Evolutionary conservation across 2,329 filamentous ascomycete species (phyloP).

Genomic region (Fusarium pininemorale): DNA sequence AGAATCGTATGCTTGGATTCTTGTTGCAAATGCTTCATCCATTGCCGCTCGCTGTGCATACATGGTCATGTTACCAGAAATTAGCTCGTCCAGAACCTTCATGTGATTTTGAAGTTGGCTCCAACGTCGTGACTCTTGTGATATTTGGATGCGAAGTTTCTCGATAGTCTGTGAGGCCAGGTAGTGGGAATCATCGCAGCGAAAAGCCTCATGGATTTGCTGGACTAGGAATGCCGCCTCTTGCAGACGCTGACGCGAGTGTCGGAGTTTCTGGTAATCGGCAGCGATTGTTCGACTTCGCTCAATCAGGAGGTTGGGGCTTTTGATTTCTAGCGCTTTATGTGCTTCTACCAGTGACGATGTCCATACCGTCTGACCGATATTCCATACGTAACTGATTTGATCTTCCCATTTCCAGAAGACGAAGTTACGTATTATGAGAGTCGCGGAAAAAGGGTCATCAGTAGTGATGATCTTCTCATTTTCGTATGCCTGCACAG

Average conservation of each 20-base stretch:
- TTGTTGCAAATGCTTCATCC: neutral
- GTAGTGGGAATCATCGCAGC: neutral
- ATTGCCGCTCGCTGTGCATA: neutral
- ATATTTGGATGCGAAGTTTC: neutral
- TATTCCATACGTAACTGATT: rapidly evolving
- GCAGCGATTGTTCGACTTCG: neutral
- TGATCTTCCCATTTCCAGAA: neutral
- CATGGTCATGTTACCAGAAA: neutral
- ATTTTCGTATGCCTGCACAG: neutral
- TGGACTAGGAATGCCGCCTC: neutral
- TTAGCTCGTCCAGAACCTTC: neutral
- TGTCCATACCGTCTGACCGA: neutral
- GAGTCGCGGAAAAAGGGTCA: neutral
- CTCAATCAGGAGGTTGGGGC: neutral
- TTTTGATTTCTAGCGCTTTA: rapidly evolving
- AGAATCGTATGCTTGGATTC: neutral
- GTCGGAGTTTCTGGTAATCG: neutral
- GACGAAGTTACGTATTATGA: neutral
- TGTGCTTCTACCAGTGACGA: rapidly evolving
- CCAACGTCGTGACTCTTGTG: neutral
- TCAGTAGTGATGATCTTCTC: neutral
- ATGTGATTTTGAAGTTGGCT: neutral
- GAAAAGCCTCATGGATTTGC: neutral
- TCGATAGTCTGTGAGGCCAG: neutral
- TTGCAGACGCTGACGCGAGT: neutral